Conservation (phyloP, 768 basidiomycete genomes). For the Russula sp. region DNA sequence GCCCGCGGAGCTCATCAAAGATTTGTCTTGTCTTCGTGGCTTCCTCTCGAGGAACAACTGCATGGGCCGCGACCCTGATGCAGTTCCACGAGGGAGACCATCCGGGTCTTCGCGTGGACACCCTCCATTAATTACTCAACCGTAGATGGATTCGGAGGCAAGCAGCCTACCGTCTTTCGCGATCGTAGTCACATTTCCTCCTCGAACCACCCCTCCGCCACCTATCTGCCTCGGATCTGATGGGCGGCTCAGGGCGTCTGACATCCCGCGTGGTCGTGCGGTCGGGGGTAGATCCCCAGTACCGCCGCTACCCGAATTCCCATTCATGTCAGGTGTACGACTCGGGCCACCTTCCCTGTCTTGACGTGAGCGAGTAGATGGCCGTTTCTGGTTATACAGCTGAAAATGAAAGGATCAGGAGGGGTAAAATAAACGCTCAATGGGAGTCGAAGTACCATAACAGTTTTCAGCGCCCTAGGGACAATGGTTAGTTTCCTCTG, state of each 20-base stretch:
- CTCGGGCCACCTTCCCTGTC: constrained; percentile 35
- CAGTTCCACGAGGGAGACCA: constrained; percentile 4
- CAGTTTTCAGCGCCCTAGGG: constrained; percentile 66
- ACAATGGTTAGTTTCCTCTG: constrained; percentile 6
- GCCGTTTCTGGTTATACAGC: constrained; percentile 75
- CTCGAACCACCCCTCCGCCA: constrained; percentile 14
- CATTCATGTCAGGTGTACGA: constrained; percentile 18
- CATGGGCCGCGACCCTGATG: constrained; percentile 3
- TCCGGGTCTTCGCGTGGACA: constrained; percentile 13
- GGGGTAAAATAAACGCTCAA: constrained; percentile 3
- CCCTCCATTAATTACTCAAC: constrained; percentile 17
- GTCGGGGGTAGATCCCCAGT: constrained; percentile 33
- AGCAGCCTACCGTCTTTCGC: constrained; percentile 22
- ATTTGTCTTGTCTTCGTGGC: constrained; percentile 1
- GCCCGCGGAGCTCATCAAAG: not conserved
- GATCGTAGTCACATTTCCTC: constrained; percentile 9
- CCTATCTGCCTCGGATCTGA: constrained; percentile 13
- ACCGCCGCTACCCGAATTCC: constrained; percentile 29
- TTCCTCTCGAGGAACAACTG: constrained; percentile 4
- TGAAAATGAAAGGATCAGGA: constrained; percentile 28
- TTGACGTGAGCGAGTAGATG: constrained; percentile 45
- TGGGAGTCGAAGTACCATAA: constrained; percentile 49
- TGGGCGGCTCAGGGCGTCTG: constrained; percentile 45
- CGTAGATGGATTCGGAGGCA: constrained; percentile 17
- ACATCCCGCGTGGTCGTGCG: constrained; percentile 61